Base-by-base conservation (phyloP, 1,284 basidiomycete genomes). In the Naganishia liquefaciens region DNA sequence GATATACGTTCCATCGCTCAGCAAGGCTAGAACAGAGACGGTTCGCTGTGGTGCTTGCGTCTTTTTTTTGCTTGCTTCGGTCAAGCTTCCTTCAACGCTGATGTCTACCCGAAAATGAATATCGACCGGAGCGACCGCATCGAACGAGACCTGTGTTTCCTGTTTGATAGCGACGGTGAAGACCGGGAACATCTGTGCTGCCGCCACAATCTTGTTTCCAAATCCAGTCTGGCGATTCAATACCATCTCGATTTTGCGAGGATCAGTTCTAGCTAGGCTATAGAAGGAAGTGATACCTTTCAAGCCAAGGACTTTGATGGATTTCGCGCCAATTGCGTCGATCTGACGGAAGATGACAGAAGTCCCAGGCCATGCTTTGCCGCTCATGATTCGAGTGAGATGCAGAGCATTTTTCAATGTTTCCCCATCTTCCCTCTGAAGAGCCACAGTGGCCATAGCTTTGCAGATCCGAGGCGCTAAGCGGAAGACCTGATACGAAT, bases 321-420 rank as follows among this genome's bases (percentile, higher is more conserved):
- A 76, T 54, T 75, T 76, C 2, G 76, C 70, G 19, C 74, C 76
- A 15, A 79, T 73, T 11, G 66, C 68, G 5, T 71, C 63, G 5
- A 79, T 71, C 67, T 79, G 77, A 2, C 76, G 67, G 55, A 79
- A 77, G 10, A 78, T 62, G 2, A 68, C 65, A 0, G 75, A 50
- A 0, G 70, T 68, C 57, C 77, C 71, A 40, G 76, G 77, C 77
- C 77, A 79, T 1, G 77, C 74, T 61, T 74, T 76, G 7, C 76
- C 77, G 30, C 70, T 67, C 28, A 78, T 62, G 2, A 68, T 68
- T 6, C 73, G 73, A 5, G 72, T 47, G 0, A 79, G 67, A 47
- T 74, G 70, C 0, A 77, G 65, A 1, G 75, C 73, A 1, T 71
- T 62, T 9, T 68, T 61, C 1, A 69, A 28, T 0, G 75, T 70